Evolutionary conservation across 768 basidiomycete genomes (phyloP), one percentile per base, ranked within the genome.

Genomic region (Boletellus ananas): DNA sequence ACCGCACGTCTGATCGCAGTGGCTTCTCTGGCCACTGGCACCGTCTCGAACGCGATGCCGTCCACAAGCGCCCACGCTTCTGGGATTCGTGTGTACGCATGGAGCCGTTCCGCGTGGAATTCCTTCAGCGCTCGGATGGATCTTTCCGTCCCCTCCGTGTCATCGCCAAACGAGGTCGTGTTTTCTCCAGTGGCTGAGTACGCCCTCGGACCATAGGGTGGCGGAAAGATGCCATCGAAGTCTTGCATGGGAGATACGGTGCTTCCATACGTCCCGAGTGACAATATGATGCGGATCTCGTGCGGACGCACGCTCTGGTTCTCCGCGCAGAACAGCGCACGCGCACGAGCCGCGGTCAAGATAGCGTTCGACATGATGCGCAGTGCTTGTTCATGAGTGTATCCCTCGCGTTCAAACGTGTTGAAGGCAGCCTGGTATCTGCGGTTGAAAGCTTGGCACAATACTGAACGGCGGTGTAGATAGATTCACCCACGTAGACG

Each of bases 231-330:
- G 7, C 87, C 90, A 51, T 77, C 74, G 59, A 84, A 90, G 61
- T 92, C 90, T 51, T 87, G 83, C 46, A 85, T 76, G 0, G 83
- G 80, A 7, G 65, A 62, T 14, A 88, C 70, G 5, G 78, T 83
- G 2, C 85, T 84, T 34, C 89, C 88, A 58, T 79, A 90, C 0
- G 87, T 83, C 16, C 90, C 89, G 25, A 90, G 67, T 6, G 85
- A 89, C 5, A 93, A 73, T 3, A 79, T 84, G 33, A 91, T 75
- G 23, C 69, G 73, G 55, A 77, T 61, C 42, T 66, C 64, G 47
- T 52, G 38, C 36, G 34, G 43, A 44, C 34, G 37, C 44, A 57
- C 45, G 42, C 41, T 7, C 7, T 46, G 36, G 45, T 59, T 58
- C 52, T 64, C 66, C 2, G 59, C 49, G 45, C 66, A 48, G 52